These are phyloP conservation scores for Diphasiastrum complanatum DNA, from an alignment of 83 land plant genomes.

Conservation along the genomic window DNA sequence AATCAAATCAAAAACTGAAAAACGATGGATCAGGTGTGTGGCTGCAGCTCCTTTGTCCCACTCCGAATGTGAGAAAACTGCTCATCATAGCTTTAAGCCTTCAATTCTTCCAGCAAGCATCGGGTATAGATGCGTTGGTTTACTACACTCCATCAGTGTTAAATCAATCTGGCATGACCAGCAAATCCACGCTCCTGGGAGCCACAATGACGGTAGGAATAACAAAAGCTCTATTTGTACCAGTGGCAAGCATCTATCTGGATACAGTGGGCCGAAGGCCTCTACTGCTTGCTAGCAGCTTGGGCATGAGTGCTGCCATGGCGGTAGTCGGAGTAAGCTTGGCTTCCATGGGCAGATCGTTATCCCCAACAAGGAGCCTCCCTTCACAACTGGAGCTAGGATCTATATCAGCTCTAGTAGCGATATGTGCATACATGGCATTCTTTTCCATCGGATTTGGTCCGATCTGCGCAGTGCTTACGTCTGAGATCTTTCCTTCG, in stretches of 20 bases:
- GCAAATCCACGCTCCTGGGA: constrained; percentile 17
- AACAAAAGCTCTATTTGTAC: constrained; percentile 40
- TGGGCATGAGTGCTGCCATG: constrained; percentile 33
- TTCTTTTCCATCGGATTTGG: constrained; percentile 55
- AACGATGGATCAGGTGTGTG: too few species aligned
- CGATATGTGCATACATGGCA: too few species aligned
- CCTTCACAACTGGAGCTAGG: too few species aligned
- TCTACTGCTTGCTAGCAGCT: constrained; percentile 40
- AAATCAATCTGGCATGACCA: constrained; percentile 24
- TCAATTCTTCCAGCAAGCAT: constrained; percentile 34
- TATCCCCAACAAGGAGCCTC: too few species aligned
- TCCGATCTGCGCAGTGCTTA: constrained; percentile 50
- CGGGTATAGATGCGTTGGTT: constrained; percentile 34
- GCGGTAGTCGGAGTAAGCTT: too few species aligned
- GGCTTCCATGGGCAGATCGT: too few species aligned
- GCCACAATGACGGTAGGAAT: constrained; percentile 56
- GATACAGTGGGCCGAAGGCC: constrained; percentile 51
- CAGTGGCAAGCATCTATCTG: constrained; percentile 46
- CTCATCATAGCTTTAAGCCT: constrained; percentile 30
- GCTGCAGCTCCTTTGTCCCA: background rate
- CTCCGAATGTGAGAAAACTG: constrained; percentile 24
- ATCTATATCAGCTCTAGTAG: too few species aligned
- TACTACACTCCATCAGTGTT: constrained; percentile 34
- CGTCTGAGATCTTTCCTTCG: constrained; percentile 67
- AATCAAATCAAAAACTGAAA: background rate